Conservation (phyloP, 495 filamentous ascomycete species). For the Clohesyomyces aquaticus region DNA sequence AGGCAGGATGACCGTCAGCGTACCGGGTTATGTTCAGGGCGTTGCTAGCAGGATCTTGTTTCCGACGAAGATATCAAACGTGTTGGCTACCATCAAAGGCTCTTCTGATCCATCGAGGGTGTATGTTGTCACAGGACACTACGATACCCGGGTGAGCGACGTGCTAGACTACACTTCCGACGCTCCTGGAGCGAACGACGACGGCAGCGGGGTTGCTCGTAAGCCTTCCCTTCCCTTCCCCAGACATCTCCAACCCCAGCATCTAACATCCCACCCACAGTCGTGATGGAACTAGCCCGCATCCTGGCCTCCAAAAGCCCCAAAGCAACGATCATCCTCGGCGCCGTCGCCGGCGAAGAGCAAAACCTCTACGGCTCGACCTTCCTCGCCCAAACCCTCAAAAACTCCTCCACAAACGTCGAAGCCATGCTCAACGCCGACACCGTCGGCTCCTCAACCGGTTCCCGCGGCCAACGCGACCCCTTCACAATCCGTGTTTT, state of each 20-base stretch:
- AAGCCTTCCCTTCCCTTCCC: too few relatives aligned
- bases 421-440: constrained; percentile 59
- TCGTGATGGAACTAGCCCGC: constrained; percentile 56
- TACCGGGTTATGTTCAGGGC: constrained; percentile 53
- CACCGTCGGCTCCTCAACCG: constrained; percentile 54
- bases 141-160: constrained; percentile 56
- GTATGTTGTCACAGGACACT: constrained; percentile 59
- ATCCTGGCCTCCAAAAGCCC: constrained; percentile 51
- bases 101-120: constrained; percentile 51
- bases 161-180: constrained; percentile 54
- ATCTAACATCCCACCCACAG: too few relatives aligned
- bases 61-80: constrained; percentile 55
- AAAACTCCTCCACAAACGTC: constrained; percentile 52
- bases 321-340: constrained; percentile 57
- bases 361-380: constrained; percentile 55
- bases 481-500: constrained; percentile 57
- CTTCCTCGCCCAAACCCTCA: constrained; percentile 54
- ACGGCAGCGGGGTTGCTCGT: constrained; percentile 50
- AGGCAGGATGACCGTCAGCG: constrained; percentile 48
- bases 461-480: constrained; percentile 49
- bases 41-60: constrained; percentile 51
- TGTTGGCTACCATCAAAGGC: constrained; percentile 56
- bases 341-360: constrained; percentile 58
- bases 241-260: too few relatives aligned
- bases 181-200: constrained; percentile 60